phyloP scores from a whole-genome alignment of 2,329 filamentous ascomycete species.

The Paramyrothecium roridum region DNA sequence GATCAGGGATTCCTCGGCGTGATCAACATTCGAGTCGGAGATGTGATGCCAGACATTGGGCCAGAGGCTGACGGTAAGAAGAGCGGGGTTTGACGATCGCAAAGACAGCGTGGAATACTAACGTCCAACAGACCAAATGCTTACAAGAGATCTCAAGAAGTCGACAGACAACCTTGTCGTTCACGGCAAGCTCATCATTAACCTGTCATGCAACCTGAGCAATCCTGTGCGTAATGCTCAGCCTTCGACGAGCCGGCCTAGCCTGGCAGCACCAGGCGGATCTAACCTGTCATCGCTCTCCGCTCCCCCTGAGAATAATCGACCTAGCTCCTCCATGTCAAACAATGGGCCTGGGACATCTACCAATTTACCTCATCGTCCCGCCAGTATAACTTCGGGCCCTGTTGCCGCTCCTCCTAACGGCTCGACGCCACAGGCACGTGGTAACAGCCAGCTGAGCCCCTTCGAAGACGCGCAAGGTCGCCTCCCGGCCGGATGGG shows the following conservation, averaged over 20 bases:
- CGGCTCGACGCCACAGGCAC: slow-evolving; percentile 22
- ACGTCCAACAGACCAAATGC: slow-evolving; percentile 82
- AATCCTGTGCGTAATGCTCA: slow-evolving; percentile 58
- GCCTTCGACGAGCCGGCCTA: slow-evolving; percentile 43
- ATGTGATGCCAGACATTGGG: slow-evolving; percentile 80
- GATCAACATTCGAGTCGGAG: slow-evolving; percentile 93
- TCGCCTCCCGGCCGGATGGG: slow-evolving; percentile 88
- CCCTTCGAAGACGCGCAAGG: slow-evolving; percentile 97
- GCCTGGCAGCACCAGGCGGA: slow-evolving; percentile 37
- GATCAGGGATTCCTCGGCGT: slow-evolving; percentile 97
- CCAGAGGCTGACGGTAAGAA: slow-evolving; percentile 83
- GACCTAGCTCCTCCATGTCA: slow-evolving; percentile 52
- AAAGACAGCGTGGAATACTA: slow-evolving; percentile 17
- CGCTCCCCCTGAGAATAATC: slow-evolving; percentile 40
- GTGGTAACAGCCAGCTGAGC: slow-evolving; percentile 56
- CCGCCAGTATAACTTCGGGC: slow-evolving; percentile 43
- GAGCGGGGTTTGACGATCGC: slow-evolving; percentile 1
- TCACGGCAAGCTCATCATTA: slow-evolving; percentile 95
- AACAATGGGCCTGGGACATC: slow-evolving; percentile 44
- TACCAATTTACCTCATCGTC: slow-evolving; percentile 39
- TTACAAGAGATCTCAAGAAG: slow-evolving; percentile 94
- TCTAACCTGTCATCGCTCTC: slow-evolving; percentile 43
- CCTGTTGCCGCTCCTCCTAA: slow-evolving; percentile 26
- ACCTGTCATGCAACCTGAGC: slow-evolving; percentile 85
- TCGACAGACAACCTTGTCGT: slow-evolving; percentile 97